Evolutionary conservation across 1,284 basidiomycete genomes (phyloP), one percentile per base, ranked within the genome.

Genomic region (Apiotrichum veenhuisii): DNA sequence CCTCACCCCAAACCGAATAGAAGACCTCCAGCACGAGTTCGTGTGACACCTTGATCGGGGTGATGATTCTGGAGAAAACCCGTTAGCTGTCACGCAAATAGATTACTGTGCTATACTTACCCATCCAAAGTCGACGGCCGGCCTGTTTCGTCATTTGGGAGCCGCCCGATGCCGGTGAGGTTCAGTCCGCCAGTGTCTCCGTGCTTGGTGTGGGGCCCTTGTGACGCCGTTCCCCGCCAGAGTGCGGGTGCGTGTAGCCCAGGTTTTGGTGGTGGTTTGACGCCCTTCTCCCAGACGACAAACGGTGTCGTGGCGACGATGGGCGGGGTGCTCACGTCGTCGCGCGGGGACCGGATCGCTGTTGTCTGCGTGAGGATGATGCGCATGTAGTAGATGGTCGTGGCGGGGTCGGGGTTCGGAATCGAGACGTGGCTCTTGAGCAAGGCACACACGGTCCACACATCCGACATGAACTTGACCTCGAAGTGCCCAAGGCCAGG

Each of bases 21-120:
- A 70, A 75, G n/a, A 75, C 65, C 43, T 77, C 72, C 12, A 76
- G 55, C 3, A 67, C 52, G 23, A 76, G 51, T 22, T 71, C 61
- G 55, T 77, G 75, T 1, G 55, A 54, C 5, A 77, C 73, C n/a
- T 66, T 57, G 27, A 77, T 71, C 0, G 75, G 75, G 12, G 75
- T 75, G 50, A 74, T 69, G 23, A 58, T 50, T 1, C 60, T 69
- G 54, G n/a, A n/a, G n/a, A n/a, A n/a, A n/a, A 20, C 30, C 22
- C 5, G 25, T 44, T 2, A 36, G 22, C 15, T 22, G n/a, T n/a
- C n/a, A n/a, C n/a, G n/a, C 30, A 12, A 30, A 22, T 15, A 41
- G 14, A 12, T 14, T 17, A 18, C 18, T 5, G 33, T 3, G 15
- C 23, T 10, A 54, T 2, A n/a, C 45, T 48, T 14, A 54, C 53